Base-by-base conservation (phyloP, 2,329 filamentous ascomycete species). In the Fusarium tjaetaba region DNA sequence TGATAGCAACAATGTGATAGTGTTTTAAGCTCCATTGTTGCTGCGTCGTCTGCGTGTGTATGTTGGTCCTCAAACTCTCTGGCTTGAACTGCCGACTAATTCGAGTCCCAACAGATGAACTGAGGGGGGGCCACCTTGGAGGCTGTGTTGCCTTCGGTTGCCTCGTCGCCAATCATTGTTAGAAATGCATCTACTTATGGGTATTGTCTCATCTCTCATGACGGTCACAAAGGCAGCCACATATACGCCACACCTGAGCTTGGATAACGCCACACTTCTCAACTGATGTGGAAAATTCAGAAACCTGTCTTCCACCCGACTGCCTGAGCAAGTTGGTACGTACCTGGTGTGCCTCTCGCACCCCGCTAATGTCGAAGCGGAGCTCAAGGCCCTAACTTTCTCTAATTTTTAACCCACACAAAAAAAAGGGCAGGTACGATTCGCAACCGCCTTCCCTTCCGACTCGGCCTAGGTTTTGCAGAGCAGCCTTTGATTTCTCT, bases 381-480 rank as follows among this genome's bases (percentile, higher is more conserved):
- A 71, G 66, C 66, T 68, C 57, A 43, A 79, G 84, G 85, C 85
- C 85, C 85, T 86, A 85, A 86, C 39, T 55, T 82, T 82, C 39
- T 30, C 11, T 51, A 60, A 34, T 82, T 83, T 84, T 82, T 83
- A 83, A 83, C 81, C 83, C 86, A 86, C 86, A 87, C 85, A 88
- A 86, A 85, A 85, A 85, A 82, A 68, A 66, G 42, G 64, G 64
- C 64, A 66, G 64, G 63, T 84, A 80, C 79, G 80, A 82, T 83
- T 81, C 71, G 82, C 79, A 76, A 74, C 72, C 77, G 78, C 74
- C 59, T 71, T 71, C 68, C 70, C 74, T 77, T 77, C 77, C 68
- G 76, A 77, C 70, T 70, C 52, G 75, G 77, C 76, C 75, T 74
- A 72, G 73, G 77, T 73, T 79, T 79, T 76, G 77, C 77, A 78